Percentiles rank a stretch among this genome's conserved stretches.
phyloP scores from a whole-genome alignment of 306 rosid genomes.

The Vicia sativa region DNA sequence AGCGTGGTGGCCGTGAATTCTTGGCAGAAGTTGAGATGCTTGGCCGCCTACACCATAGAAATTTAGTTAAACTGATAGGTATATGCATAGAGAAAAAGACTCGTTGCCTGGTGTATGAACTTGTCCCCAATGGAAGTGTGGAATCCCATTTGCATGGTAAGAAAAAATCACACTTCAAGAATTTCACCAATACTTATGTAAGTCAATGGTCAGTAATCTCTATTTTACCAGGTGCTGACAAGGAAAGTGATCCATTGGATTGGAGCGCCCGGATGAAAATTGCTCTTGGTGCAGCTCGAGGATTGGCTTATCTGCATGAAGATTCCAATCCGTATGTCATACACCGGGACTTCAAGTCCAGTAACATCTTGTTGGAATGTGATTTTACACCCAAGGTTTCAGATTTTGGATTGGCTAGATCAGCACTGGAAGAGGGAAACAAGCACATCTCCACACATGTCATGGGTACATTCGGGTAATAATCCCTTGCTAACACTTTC shows the following conservation, averaged over 20 bases:
- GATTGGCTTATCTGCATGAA: constrained; percentile 90
- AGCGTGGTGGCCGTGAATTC: constrained; percentile 85
- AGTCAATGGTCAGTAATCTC: constrained; percentile 25
- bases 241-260: constrained; percentile 75
- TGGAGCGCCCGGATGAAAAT: constrained; percentile 92
- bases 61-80: constrained; percentile 84
- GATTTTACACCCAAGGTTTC: constrained; percentile 94
- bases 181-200: constrained; percentile 8
- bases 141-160: constrained; percentile 96
- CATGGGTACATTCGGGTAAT: constrained; percentile 98
- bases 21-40: constrained; percentile 99
- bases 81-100: constrained; percentile 78
- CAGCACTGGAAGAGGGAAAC: constrained; percentile 85
- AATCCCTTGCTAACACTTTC: constrained; percentile 18
- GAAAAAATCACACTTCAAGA: constrained; percentile 36
- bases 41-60: constrained; percentile 92
- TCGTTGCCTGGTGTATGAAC: constrained; percentile 93
- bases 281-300: constrained; percentile 96
- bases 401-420: constrained; percentile 96
- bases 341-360: constrained; percentile 93
- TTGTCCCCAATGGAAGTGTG: constrained; percentile 94
- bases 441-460: constrained; percentile 97
- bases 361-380: constrained; percentile 87
- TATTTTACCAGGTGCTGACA: constrained; percentile 71
- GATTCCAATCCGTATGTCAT: constrained; percentile 96